Percentiles rank a stretch among this genome's conserved stretches.
Conservation (phyloP, 2,329 filamentous ascomycete genomes). For the Scorias spongiosa region DNA sequence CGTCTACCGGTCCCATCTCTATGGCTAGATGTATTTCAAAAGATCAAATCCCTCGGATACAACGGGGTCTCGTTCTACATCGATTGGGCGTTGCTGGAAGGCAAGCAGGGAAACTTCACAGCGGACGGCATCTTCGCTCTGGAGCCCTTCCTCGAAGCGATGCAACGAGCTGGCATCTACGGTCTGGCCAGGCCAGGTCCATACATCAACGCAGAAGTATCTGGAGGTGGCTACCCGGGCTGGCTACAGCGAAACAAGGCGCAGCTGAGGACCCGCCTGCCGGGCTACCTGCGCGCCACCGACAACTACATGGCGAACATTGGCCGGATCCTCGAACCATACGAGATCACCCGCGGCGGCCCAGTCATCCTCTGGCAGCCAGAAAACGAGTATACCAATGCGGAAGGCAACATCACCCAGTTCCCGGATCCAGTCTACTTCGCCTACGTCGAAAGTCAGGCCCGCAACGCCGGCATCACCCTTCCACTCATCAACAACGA, state of each 20-base stretch:
- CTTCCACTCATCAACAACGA: slow-evolving; percentile 68
- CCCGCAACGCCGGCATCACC: slow-evolving; percentile 50
- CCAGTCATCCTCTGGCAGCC: slow-evolving; percentile 66
- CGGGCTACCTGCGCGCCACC: slow-evolving; percentile 50
- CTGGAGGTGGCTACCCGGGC: slow-evolving; percentile 65
- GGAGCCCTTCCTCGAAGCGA: slow-evolving; percentile 63
- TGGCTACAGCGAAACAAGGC: slow-evolving; percentile 42
- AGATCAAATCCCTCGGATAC: slow-evolving; percentile 67
- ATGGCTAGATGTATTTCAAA: slow-evolving; percentile 64
- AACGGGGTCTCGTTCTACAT: slow-evolving; percentile 67
- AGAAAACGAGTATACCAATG: slow-evolving; percentile 62
- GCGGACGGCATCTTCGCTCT: slow-evolving; percentile 59
- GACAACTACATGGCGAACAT: slow-evolving; percentile 51
- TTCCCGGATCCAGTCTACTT: slow-evolving; percentile 58
- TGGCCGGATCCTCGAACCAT: slow-evolving; percentile 51
- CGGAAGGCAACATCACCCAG: slow-evolving; percentile 28
- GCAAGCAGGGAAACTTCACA: slow-evolving; percentile 52
- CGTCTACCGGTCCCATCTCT: slow-evolving; percentile 45
- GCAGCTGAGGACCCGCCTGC: slow-evolving; percentile 23
- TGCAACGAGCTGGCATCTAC: slow-evolving; percentile 58
- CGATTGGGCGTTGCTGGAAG: slow-evolving; percentile 65
- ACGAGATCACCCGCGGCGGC: slow-evolving; percentile 70
- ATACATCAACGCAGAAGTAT: slow-evolving; percentile 66
- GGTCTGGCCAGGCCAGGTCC: slow-evolving; percentile 41
- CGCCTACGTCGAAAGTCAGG: slow-evolving; percentile 54